phyloP scores from a whole-genome alignment of 2,329 filamentous ascomycete species.

The Phaeosphaeriaceae sp. region DNA sequence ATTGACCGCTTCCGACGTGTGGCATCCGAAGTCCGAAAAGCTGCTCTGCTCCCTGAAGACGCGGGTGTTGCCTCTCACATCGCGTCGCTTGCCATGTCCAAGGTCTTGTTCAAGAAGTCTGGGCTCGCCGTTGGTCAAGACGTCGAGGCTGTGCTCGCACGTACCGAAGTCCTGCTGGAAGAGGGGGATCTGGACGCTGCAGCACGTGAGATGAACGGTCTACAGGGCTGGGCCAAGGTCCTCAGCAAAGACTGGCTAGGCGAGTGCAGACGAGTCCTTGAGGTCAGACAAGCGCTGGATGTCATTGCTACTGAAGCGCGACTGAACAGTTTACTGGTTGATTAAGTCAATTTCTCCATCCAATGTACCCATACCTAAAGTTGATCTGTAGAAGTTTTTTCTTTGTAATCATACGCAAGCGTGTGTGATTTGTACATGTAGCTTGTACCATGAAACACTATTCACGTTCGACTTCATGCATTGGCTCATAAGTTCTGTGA shows the following conservation, averaged over 20 bases:
- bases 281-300: conserved; percentile 95
- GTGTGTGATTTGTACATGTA: conserved; percentile 13
- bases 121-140: conserved; percentile 79
- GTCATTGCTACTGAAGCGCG: conserved; percentile 91
- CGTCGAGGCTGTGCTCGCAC: conserved; percentile 89
- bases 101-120: conserved; percentile 93
- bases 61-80: conserved; percentile 95
- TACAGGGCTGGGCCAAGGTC: conserved; percentile 94
- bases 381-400: conserved; percentile 5
- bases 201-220: conserved; percentile 91
- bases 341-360: conserved; percentile 54
- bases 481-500: background rate
- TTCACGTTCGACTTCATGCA: conserved; percentile 3
- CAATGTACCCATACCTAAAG: conserved; percentile 5
- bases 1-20: conserved; percentile 97
- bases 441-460: conserved; percentile 12
- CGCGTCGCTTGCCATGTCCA: conserved; percentile 86
- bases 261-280: conserved; percentile 89
- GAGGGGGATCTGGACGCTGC: conserved; percentile 92
- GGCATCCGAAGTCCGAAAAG: conserved; percentile 90
- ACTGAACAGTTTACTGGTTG: conserved; percentile 84
- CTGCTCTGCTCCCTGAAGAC: conserved; percentile 87
- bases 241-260: conserved; percentile 91
- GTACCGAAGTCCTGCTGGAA: conserved; percentile 89
- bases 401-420: conserved; percentile 13